phyloP scores from a whole-genome alignment of 2,329 filamentous ascomycete genomes.

The Penicillium sp. region DNA sequence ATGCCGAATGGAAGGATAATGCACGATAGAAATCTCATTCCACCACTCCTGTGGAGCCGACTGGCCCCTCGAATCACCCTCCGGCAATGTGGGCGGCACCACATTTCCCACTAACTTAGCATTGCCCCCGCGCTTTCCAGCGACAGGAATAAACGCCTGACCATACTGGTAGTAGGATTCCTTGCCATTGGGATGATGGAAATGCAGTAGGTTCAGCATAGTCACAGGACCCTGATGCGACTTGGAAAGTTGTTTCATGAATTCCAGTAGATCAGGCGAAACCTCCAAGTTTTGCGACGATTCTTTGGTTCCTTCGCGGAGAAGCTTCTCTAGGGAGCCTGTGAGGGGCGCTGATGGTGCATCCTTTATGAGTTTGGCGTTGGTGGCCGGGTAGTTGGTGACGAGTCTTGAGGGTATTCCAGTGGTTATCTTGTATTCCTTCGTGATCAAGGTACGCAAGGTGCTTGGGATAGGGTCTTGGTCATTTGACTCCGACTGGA shows the following conservation, averaged over 20 bases:
- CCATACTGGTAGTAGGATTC: slow-evolving; percentile 57
- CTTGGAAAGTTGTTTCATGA: slow-evolving; percentile 42
- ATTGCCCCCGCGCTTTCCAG: slow-evolving; percentile 52
- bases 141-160: slow-evolving; percentile 44
- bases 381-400: slow-evolving; percentile 25
- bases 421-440: slow-evolving; percentile 33
- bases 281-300: slow-evolving; percentile 54
- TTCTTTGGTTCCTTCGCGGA: slow-evolving; percentile 19
- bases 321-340: slow-evolving; percentile 26
- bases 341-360: slow-evolving; percentile 22
- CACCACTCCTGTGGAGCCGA: slow-evolving; percentile 41
- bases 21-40: slow-evolving; percentile 63
- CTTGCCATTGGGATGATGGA: slow-evolving; percentile 50
- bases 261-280: slow-evolving; percentile 48
- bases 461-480: slow-evolving; percentile 21
- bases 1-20: slow-evolving; percentile 60
- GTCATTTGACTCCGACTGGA: slow-evolving; percentile 12
- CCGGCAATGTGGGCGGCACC: slow-evolving; percentile 28
- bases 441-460: slow-evolving; percentile 19
- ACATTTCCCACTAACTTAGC: slow-evolving; percentile 62
- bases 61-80: slow-evolving; percentile 25
- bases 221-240: slow-evolving; percentile 49
- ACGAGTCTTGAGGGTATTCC: slow-evolving; percentile 40
- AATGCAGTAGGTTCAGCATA: slow-evolving; percentile 63
- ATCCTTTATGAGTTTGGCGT: slow-evolving; percentile 16